Conservation (phyloP, 1,139 yeast species). For the Pichia sp. region DNA sequence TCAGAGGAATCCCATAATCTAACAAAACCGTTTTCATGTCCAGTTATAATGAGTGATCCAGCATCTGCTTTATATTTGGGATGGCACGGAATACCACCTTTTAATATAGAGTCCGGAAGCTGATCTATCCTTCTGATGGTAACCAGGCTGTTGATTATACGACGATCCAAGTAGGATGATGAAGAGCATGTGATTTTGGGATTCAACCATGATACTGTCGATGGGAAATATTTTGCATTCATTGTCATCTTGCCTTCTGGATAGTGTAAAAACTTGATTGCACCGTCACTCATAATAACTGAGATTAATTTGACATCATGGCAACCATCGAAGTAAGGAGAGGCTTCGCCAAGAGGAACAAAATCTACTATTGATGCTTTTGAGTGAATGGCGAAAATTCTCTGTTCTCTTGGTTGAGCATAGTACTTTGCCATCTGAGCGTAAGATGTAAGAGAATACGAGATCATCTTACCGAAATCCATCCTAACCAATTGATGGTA, state of each 20-base stretch:
- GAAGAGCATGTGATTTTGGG: constrained; percentile 63
- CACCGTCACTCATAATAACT: constrained; percentile 57
- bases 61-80: constrained; percentile 59
- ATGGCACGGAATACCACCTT: constrained; percentile 79
- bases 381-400: constrained; percentile 49
- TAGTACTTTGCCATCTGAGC: constrained; percentile 78
- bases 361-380: constrained; percentile 42
- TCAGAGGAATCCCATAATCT: constrained; percentile 79
- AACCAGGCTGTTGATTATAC: constrained; percentile 26
- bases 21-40: constrained; percentile 77
- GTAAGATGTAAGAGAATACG: constrained; percentile 75
- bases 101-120: constrained; percentile 40
- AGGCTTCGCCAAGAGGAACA: constrained; percentile 46
- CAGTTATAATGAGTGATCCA: constrained; percentile 49
- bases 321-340: constrained; percentile 67
- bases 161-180: constrained; percentile 44
- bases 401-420: constrained; percentile 57
- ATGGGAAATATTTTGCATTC: constrained; percentile 66
- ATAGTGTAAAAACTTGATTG: constrained; percentile 46
- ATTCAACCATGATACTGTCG: constrained; percentile 70
- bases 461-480: constrained; percentile 78
- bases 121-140: constrained; percentile 29
- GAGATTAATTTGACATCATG: constrained; percentile 64
- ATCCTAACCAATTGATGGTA: constrained; percentile 56
- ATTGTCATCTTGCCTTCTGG: constrained; percentile 54